Base-by-base conservation (phyloP, 2,329 filamentous ascomycete species). In the Colletotrichum noveboracense region DNA sequence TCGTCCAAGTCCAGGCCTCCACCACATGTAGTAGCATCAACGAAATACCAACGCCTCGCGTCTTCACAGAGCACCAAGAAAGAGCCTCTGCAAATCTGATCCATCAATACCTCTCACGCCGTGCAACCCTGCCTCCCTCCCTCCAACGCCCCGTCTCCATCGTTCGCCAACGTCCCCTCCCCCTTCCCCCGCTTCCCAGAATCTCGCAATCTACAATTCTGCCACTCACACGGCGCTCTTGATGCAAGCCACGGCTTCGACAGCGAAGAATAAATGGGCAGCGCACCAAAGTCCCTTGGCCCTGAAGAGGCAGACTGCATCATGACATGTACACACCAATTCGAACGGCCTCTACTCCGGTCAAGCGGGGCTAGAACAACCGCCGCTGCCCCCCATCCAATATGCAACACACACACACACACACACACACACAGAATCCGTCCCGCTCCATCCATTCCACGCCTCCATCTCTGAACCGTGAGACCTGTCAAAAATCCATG, bases 321-420 rank as follows among this genome's bases (percentile, higher is more conserved):
- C 61, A 75, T 72, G 69, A 75, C 73, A 72, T 65, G 69, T 64
- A 64, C 55, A 72, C 67, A 64, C 64, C 72, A 64, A 68, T 48
- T 21, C 30, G 58, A 21, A 6, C 56, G 38, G 38, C 26, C 32
- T 64, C 34, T 56, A 24, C 62, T 28, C 73, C 62, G 28, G 26
- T 58, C 34, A 64, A 68, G 69, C 64, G 69, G 73, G 69, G 64
- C 62, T 75, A 68, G 73, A 72, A 75, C 69, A 38, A 36, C 38
- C 56, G 24, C 26, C 73, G 30, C 21, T 14, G 13, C 16, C 32
- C 28, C n/a, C 26, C 48, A 28, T 52, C 48, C 38, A 32, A 32
- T 14, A 24, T 30, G 16, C n/a, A n/a, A 24, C 24, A 24, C 24
- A 24, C 24, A 21, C n/a, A 48, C 18, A 48, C 43, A 7, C 26